Conservation (phyloP, 345 rosid genomes). For the Arabis hirsuta region DNA sequence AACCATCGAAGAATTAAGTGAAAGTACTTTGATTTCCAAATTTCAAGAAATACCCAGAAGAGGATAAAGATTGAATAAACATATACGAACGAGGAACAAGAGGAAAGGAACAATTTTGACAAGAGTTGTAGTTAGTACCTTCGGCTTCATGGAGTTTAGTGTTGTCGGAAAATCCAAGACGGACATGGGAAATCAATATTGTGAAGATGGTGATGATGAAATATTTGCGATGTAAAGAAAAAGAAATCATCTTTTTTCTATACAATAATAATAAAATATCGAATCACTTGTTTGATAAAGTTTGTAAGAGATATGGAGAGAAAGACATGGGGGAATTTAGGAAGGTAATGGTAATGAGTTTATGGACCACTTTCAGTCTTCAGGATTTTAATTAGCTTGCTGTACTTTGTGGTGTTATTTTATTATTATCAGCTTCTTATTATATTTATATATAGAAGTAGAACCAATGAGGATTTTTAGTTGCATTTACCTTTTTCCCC, state of each 20-base stretch:
- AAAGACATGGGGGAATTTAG: conserved; percentile 11
- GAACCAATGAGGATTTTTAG: no score
- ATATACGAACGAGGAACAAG: not conserved
- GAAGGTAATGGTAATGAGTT: conserved; percentile 28
- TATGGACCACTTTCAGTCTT: conserved; percentile 34
- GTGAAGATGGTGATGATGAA: conserved; percentile 37
- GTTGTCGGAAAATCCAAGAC: conserved; percentile 32
- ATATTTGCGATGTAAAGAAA: conserved; percentile 3
- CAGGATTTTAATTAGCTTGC: conserved; percentile 22
- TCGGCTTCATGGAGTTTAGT: conserved; percentile 39
- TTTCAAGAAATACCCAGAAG: not conserved
- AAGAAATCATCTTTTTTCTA: conserved; percentile 16
- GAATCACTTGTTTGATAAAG: conserved; percentile 30
- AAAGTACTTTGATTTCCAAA: conserved; percentile 7
- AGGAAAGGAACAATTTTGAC: not conserved
- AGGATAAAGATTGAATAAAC: not conserved
- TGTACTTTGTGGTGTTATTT: conserved; percentile 17
- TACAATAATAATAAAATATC: conserved; percentile 15
- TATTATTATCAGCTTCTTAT: not conserved
- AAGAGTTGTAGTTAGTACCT: conserved; percentile 32
- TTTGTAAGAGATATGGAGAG: conserved; percentile 33
- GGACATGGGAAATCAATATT: conserved; percentile 6
- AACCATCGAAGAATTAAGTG: not conserved
- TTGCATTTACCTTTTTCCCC: no score
- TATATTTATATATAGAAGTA: no score